Evolutionary conservation across 768 basidiomycete genomes (phyloP).

Genomic region (Suillus decipiens): DNA sequence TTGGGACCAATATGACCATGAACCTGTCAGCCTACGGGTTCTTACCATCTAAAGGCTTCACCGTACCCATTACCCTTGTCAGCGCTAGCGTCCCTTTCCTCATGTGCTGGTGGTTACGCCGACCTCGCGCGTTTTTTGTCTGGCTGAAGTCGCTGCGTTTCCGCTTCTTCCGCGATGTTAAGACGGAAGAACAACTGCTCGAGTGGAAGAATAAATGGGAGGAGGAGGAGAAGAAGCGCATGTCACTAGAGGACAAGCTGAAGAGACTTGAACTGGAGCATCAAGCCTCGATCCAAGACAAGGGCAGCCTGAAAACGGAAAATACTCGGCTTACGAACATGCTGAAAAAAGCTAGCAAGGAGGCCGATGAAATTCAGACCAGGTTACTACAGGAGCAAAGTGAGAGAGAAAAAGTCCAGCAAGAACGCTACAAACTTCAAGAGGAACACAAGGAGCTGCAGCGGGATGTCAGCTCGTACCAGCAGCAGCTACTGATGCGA

Average conservation of each 20-base stretch:
- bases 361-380: constrained; percentile 16
- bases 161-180: neutral
- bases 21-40: constrained; percentile 30
- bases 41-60: constrained; percentile 29
- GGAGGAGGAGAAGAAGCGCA: constrained; percentile 23
- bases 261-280: constrained; percentile 21
- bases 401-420: constrained; percentile 18
- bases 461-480: constrained; percentile 17
- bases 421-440: constrained; percentile 19
- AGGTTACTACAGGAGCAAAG: constrained; percentile 23
- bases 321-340: constrained; percentile 13
- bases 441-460: constrained; percentile 18
- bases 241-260: constrained; percentile 13
- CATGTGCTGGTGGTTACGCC: constrained; percentile 21
- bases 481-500: constrained; percentile 27
- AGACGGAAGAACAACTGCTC: neutral
- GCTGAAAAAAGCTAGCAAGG: constrained; percentile 14
- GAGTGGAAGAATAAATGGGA: constrained; percentile 19
- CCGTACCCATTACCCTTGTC: constrained; percentile 28
- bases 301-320: constrained; percentile 22
- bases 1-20: constrained; percentile 29
- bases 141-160: neutral
- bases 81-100: constrained; percentile 27
- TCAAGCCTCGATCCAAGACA: constrained; percentile 17
- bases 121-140: neutral